Evolutionary conservation across 768 basidiomycete genomes (phyloP).

Genomic region (Filobasidium floriforme): DNA sequence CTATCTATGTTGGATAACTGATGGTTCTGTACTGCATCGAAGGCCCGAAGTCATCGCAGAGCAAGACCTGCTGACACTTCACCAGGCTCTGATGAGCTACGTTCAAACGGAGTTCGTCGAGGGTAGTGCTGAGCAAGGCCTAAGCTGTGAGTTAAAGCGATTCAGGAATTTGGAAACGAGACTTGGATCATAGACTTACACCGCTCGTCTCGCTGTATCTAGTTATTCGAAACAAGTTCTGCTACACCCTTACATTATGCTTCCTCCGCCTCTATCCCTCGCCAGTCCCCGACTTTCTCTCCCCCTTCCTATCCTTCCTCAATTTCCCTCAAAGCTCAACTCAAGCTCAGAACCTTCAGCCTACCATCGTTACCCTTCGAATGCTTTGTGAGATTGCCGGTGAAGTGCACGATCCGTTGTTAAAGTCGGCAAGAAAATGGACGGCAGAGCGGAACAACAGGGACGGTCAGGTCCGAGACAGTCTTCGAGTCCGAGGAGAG

Average conservation of each 20-base stretch:
- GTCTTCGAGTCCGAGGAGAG: conserved; percentile 78
- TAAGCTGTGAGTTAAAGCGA: conserved; percentile 59
- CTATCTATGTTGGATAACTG: conserved; percentile 53
- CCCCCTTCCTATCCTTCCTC: conserved; percentile 36
- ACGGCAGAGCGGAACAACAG: conserved; percentile 63
- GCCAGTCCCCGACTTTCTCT: conserved; percentile 36
- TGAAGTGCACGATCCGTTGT: conserved; percentile 91
- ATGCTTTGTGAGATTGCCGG: conserved; percentile 89
- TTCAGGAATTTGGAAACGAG: conserved; percentile 1
- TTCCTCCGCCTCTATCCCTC: conserved; percentile 42
- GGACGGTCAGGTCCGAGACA: conserved; percentile 78
- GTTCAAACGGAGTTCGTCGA: conserved; percentile 80
- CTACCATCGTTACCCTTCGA: conserved; percentile 78
- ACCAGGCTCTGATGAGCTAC: conserved; percentile 70
- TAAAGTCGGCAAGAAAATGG: conserved; percentile 76
- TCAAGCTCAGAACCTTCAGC: conserved; percentile 47
- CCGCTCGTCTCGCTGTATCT: conserved; percentile 3
- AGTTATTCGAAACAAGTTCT: conserved; percentile 81
- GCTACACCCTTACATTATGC: conserved; percentile 43
- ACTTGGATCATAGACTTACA: conserved; percentile 12
- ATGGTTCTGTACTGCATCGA: conserved; percentile 29
- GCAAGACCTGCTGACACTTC: conserved; percentile 48
- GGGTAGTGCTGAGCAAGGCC: conserved; percentile 72
- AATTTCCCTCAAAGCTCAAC: conserved; percentile 12
- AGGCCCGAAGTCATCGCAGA: conserved; percentile 38